Evolutionary conservation across 768 basidiomycete genomes (phyloP), one percentile per base, ranked within the genome.

Genomic region (Porphyrellus cyaneotinctus): DNA sequence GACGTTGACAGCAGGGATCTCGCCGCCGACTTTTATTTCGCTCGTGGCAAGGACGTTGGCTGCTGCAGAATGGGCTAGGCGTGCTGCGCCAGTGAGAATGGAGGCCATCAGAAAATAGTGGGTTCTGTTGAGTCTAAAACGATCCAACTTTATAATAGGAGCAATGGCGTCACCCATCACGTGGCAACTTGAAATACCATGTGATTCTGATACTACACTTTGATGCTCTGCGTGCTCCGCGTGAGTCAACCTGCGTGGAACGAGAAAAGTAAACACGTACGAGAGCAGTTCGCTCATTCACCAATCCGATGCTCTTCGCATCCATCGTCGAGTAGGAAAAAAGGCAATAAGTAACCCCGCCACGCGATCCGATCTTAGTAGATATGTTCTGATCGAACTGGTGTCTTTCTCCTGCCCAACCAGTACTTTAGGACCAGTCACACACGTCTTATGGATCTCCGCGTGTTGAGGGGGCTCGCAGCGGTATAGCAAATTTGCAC

Each of bases 381-480:
- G 67, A n/a, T n/a, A 70, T 99, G 97, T 64, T 98, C 95, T 7
- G 91, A 97, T 78, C 47, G 81, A 74, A 65, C 90, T 92, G 86
- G 95, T 91, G 62, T 91, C 85, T 67, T 83, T 87, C 64, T 91
- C 90, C 56, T 83, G 75, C 6, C 75, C 79, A 12, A 85, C 75
- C 45, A 78, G 71, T 24, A 90, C 87, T 45, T 83, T 78, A 43
- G 77, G 83, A 1, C 87, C 88, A 8, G 89, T 91, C 56, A 85
- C 81, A 58, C 84, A 90, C 56, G 72, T 70, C 62, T 85, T 84
- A 39, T 88, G 80, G 22, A 91, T 79, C 43, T 87, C 83, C 6
- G 87, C 85, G 56, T 95, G 97, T 68, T 98, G 95, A 7, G 84
- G 83, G n/a, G 95, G 82, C 69, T 99, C 95, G 58, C 95, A 94